A percentile compares a stretch with the other conserved stretches of the same genome.
Evolutionary conservation across 371 early-diverging fungal species (phyloP).

Genomic region (Chytridiales sp.): DNA sequence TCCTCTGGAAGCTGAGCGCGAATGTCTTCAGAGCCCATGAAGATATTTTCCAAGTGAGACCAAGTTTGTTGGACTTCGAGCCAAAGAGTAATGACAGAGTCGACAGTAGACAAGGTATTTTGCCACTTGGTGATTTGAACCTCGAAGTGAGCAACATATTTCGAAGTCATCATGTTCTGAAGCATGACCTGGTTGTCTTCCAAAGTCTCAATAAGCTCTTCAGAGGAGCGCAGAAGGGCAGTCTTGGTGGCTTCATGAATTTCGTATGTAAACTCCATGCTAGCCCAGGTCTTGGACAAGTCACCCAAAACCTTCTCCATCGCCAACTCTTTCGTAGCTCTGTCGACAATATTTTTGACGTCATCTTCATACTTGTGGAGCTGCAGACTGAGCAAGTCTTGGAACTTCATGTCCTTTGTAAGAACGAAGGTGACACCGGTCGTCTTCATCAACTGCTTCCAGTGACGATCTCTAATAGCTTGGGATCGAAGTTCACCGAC

Average conservation of each 20-base stretch:
- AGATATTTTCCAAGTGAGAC: slow-evolving; percentile 64
- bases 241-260: slow-evolving; percentile 56
- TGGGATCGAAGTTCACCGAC: slow-evolving; percentile 63
- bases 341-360: slow-evolving; percentile 62
- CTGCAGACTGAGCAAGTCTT: slow-evolving; percentile 59
- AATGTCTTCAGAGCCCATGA: slow-evolving; percentile 65
- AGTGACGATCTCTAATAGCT: slow-evolving; percentile 64
- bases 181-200: slow-evolving; percentile 70
- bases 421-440: slow-evolving; percentile 63
- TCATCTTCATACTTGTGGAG: slow-evolving; percentile 66
- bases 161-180: slow-evolving; percentile 63
- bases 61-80: slow-evolving; percentile 65
- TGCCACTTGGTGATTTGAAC: slow-evolving; percentile 63
- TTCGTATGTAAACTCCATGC: slow-evolving; percentile 64
- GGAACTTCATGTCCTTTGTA: slow-evolving; percentile 63
- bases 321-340: slow-evolving; percentile 61
- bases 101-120: slow-evolving; percentile 56
- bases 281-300: slow-evolving; percentile 57
- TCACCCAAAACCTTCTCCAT: slow-evolving; percentile 66
- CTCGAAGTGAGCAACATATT: slow-evolving; percentile 62
- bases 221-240: slow-evolving; percentile 51
- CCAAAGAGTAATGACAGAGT: slow-evolving; percentile 57
- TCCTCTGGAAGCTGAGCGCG: slow-evolving; percentile 66
- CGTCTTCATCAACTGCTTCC: slow-evolving; percentile 68
- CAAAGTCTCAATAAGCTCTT: slow-evolving; percentile 61